Percentiles rank a stretch among this genome's conserved stretches.
phyloP scores from a whole-genome alignment of 495 filamentous ascomycete species.

The Apiosordaria backusii region DNA sequence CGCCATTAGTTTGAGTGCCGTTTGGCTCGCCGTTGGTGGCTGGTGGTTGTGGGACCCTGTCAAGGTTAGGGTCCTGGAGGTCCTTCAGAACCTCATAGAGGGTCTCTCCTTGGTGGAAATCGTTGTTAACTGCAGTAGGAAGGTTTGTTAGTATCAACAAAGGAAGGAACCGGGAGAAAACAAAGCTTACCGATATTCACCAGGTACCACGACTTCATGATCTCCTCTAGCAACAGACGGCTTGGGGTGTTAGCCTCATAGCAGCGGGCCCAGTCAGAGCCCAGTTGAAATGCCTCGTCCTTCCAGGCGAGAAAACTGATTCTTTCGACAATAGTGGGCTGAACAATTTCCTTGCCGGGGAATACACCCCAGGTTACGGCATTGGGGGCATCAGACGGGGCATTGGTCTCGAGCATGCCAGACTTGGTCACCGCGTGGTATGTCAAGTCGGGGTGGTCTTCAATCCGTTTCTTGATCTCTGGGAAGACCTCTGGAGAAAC shows the following conservation, averaged over 20 bases:
- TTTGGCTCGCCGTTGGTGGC: slow-evolving; percentile 9
- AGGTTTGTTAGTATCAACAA: slow-evolving; percentile 13
- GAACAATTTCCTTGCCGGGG: slow-evolving; percentile 96
- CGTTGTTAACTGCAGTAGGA: slow-evolving; percentile 87
- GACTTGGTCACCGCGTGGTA: slow-evolving; percentile 87
- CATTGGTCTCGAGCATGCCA: slow-evolving; percentile 81
- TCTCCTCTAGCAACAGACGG: slow-evolving; percentile 70
- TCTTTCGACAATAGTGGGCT: slow-evolving; percentile 98
- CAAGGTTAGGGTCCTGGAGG: slow-evolving; percentile 62
- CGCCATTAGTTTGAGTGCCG: not conserved
- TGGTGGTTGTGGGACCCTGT: slow-evolving; percentile 35
- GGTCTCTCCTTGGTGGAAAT: slow-evolving; percentile 74
- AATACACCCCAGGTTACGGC: slow-evolving; percentile 99
- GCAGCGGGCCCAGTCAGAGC: slow-evolving; percentile 90
- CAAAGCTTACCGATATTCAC: slow-evolving; percentile 81
- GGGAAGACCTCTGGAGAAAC: slow-evolving; percentile 73
- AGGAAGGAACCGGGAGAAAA: not conserved
- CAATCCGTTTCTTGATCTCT: slow-evolving; percentile 75
- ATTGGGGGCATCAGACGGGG: slow-evolving; percentile 80
- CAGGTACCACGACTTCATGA: slow-evolving; percentile 89
- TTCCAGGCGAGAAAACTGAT: slow-evolving; percentile 98
- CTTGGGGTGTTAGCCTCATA: slow-evolving; percentile 75
- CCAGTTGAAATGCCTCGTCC: slow-evolving; percentile 92
- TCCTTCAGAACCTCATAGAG: slow-evolving; percentile 87
- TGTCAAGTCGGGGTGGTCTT: slow-evolving; percentile 73